phyloP scores from a whole-genome alignment of 2,329 filamentous ascomycete genomes.

The Colletotrichum chrysophilum region DNA sequence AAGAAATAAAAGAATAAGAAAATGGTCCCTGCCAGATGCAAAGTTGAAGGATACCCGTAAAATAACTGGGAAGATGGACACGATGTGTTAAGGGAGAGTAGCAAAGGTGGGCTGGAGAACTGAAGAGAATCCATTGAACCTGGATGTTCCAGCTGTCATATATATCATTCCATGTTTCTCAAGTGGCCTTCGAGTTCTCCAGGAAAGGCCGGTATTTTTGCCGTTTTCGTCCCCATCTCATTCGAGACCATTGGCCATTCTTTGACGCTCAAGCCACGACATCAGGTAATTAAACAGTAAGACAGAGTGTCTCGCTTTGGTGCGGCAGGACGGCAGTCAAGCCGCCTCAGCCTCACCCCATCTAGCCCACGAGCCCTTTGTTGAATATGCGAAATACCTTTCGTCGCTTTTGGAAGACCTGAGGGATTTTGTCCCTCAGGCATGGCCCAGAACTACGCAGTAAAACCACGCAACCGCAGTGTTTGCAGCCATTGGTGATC shows the following conservation, averaged over 20 bases:
- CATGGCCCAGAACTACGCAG: not conserved
- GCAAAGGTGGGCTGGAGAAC: not conserved
- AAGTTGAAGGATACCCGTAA: not conserved
- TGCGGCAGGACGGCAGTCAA: not conserved
- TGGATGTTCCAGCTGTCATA: not conserved
- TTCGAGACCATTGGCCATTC: not conserved
- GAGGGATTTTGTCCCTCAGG: not conserved
- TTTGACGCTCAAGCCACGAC: not conserved
- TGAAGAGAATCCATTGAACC: not conserved
- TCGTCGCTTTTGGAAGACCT: not conserved
- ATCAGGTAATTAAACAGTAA: not conserved
- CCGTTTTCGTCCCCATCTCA: not conserved
- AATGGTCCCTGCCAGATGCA: not conserved
- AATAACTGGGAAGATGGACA: not conserved
- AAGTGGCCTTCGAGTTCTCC: not conserved
- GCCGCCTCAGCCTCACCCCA: not conserved
- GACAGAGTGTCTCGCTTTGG: not conserved
- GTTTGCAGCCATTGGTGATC: not conserved
- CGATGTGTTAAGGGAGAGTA: not conserved
- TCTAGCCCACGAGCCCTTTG: not conserved
- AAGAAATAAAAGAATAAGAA: not conserved
- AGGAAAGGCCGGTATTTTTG: not conserved
- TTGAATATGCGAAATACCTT: not conserved
- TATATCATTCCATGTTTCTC: not conserved
- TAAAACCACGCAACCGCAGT: not conserved